Conservation (phyloP, 176 grass and related monocot species). For the bread wheat (Triticum aestivum) region IWGSC_CS_RefSeq_v2.1 NC_057804.1:642943343-642943842, state of each 20-base stretch:
- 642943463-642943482: slow-evolving; percentile 49
- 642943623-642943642: background rate
- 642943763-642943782: slow-evolving; percentile 89
- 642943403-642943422: background rate
- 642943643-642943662: background rate
- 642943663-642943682: slow-evolving; percentile 19
- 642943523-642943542: slow-evolving; percentile 77
- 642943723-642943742: slow-evolving; percentile 59
- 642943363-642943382: background rate
- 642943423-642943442: background rate
- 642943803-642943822: slow-evolving; percentile 84
- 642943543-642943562: slow-evolving; percentile 79
- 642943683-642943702: slow-evolving; percentile 16
- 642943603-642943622: slow-evolving; percentile 39
- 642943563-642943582: slow-evolving; percentile 92
- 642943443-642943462: slow-evolving; percentile 2
- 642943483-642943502: slow-evolving; percentile 82
- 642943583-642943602: slow-evolving; percentile 83
- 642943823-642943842: slow-evolving; percentile 97
- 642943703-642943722: slow-evolving; percentile 12
- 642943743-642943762: slow-evolving; percentile 76
- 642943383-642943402: background rate
- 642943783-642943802: slow-evolving; percentile 88
- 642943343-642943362: background rate
- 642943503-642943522: slow-evolving; percentile 82